Evolutionary conservation across 2,329 filamentous ascomycete genomes (phyloP).

Genomic region (Corinectria fuckeliana): DNA sequence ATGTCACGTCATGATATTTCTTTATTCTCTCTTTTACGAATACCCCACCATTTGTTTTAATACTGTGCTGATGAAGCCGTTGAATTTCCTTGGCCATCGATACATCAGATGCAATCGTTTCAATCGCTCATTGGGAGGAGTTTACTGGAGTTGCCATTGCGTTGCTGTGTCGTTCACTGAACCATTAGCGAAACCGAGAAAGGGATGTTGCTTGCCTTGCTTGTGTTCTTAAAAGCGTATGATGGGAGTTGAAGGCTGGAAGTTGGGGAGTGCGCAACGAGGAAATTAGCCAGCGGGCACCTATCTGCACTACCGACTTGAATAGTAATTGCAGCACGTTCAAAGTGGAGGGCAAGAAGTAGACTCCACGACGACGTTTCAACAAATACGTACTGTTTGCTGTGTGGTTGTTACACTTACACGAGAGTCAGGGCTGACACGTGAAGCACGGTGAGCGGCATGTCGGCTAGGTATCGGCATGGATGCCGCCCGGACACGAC

Average conservation of each 20-base stretch:
- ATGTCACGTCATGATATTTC: slow-evolving; percentile 14
- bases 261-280: neutral
- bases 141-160: slow-evolving; percentile 27
- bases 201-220: neutral
- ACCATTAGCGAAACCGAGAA: slow-evolving; percentile 3
- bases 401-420: neutral
- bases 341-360: neutral
- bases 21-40: slow-evolving; percentile 23
- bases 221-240: neutral
- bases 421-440: neutral
- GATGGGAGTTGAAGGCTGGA: slow-evolving; percentile 18
- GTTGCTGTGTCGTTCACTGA: slow-evolving; percentile 5
- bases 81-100: slow-evolving; percentile 10
- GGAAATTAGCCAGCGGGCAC: slow-evolving; percentile 1
- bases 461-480: no score
- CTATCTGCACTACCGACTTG: neutral
- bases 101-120: slow-evolving; percentile 19
- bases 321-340: neutral
- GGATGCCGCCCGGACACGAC: no score
- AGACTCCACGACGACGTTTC: neutral
- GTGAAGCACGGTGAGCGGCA: neutral
- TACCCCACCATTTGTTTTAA: slow-evolving; percentile 33
- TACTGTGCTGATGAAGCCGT: slow-evolving; percentile 5
- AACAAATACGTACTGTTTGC: neutral
- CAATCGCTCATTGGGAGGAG: slow-evolving; percentile 27